Conservation (phyloP, 345 rosid species). For the Linum trigynum region DNA sequence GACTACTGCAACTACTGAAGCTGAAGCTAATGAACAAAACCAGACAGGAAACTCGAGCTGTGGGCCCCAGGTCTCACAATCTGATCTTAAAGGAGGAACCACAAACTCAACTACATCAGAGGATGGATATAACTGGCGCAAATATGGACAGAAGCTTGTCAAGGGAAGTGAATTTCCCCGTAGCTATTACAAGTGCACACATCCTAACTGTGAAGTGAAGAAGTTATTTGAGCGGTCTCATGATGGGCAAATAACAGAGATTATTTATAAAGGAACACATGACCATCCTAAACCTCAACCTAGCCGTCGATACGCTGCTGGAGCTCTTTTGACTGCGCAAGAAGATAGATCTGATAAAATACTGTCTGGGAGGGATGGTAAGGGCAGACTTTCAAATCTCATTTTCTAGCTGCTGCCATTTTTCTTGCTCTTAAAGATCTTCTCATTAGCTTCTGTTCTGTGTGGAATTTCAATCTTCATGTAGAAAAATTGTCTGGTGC, state of each 20-base stretch:
- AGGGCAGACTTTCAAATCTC: conserved; percentile 7
- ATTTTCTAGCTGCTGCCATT: neutral
- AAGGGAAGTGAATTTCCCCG: conserved; percentile 98
- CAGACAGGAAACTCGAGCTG: conserved; percentile 32
- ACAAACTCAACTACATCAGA: conserved; percentile 41
- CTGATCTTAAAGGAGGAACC: conserved; percentile 50
- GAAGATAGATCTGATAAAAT: conserved; percentile 60
- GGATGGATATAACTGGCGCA: conserved; percentile 99
- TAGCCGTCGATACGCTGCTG: conserved; percentile 59
- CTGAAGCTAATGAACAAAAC: conserved; percentile 55
- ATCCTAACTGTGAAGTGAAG: conserved; percentile 96
- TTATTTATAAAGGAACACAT: conserved; percentile 88
- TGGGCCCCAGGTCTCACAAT: conserved; percentile 34
- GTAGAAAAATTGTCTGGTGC: conserved; percentile 48
- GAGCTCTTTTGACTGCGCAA: conserved; percentile 47
- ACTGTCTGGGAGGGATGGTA: conserved; percentile 56
- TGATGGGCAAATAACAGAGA: conserved; percentile 86
- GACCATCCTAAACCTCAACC: conserved; percentile 97
- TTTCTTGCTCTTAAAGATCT: neutral
- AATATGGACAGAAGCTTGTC: conserved; percentile 97
- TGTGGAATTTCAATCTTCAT: conserved; percentile 11
- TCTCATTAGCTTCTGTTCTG: conserved; percentile 11
- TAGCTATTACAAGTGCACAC: conserved; percentile 95
- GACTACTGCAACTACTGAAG: conserved; percentile 38
- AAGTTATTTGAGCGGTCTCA: conserved; percentile 88